Conservation (phyloP, 1,284 basidiomycete species). For the Tylopilus sp. region DNA sequence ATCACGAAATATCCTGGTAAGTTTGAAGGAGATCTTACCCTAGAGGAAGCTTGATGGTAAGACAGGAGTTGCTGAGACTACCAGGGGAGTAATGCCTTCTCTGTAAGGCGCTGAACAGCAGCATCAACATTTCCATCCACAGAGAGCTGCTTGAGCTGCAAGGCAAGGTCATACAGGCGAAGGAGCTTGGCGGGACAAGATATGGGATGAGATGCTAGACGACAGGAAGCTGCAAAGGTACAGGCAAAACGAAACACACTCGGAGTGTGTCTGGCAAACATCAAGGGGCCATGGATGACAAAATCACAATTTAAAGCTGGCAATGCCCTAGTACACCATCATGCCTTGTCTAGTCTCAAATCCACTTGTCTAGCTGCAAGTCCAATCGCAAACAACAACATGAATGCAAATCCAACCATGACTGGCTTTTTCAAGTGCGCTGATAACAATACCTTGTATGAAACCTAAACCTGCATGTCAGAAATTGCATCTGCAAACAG, state of each 20-base stretch:
- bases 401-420: constrained; percentile 71
- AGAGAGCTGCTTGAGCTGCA: constrained; percentile 62
- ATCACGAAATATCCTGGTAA: too few species aligned
- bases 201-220: constrained; percentile 7
- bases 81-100: too few species aligned
- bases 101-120: constrained; percentile 67
- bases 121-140: constrained; percentile 59
- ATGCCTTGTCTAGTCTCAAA: constrained; percentile 65
- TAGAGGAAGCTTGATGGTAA: too few species aligned
- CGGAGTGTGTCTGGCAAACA: constrained; percentile 28
- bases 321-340: constrained; percentile 29
- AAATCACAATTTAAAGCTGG: too few species aligned
- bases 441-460: constrained; percentile 78
- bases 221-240: constrained; percentile 22
- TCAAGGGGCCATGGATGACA: constrained; percentile 25
- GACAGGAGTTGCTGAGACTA: too few species aligned
- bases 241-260: constrained; percentile 18
- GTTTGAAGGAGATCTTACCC: too few species aligned
- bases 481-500: constrained; percentile 17
- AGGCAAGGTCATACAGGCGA: constrained; percentile 64
- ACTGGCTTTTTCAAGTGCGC: constrained; percentile 86
- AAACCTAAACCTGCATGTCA: constrained; percentile 64
- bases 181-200: too few species aligned
- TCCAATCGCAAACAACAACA: constrained; percentile 68
- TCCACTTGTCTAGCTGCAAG: constrained; percentile 70